These are phyloP conservation scores for Croton setiger DNA, from an alignment of 441 rosid species.

Conservation along the genomic window DNA sequence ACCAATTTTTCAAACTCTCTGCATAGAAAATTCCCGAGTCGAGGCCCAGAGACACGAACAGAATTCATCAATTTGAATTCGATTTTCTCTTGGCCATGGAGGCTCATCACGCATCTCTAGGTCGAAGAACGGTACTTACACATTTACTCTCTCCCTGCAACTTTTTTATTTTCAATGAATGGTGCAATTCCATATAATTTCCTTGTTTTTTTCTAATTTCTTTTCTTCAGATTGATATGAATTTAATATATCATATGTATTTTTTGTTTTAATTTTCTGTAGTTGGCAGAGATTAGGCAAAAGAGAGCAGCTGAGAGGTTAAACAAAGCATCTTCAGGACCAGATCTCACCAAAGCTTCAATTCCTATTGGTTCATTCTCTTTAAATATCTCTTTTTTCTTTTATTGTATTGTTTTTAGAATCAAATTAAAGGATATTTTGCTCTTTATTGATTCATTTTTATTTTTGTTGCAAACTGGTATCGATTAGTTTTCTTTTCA, in stretches of 20 bases:
- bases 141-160: not conserved
- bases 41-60: not conserved
- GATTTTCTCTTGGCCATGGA: constrained; percentile 39
- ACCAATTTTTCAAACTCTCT: not conserved
- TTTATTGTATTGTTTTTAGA: not conserved
- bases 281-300: constrained; percentile 93
- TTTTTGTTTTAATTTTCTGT: not conserved
- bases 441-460: not conserved
- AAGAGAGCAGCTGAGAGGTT: constrained; percentile 93
- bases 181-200: not conserved
- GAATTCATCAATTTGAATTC: not conserved
- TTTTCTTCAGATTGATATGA: not conserved
- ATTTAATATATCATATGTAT: not conserved
- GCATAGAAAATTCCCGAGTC: not conserved
- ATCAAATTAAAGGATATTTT: not conserved
- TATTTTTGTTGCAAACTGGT: not conserved
- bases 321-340: constrained; percentile 70
- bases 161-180: not conserved
- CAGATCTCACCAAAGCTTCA: constrained; percentile 62
- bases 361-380: constrained; percentile 37
- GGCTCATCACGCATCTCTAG: constrained; percentile 76
- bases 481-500: not conserved
- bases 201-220: not conserved
- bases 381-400: not conserved
- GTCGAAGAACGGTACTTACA: constrained; percentile 78